These are phyloP conservation scores for Elaeagnus macrophylla DNA, from an alignment of 306 rosid genomes.

Conservation along the genomic window DNA sequence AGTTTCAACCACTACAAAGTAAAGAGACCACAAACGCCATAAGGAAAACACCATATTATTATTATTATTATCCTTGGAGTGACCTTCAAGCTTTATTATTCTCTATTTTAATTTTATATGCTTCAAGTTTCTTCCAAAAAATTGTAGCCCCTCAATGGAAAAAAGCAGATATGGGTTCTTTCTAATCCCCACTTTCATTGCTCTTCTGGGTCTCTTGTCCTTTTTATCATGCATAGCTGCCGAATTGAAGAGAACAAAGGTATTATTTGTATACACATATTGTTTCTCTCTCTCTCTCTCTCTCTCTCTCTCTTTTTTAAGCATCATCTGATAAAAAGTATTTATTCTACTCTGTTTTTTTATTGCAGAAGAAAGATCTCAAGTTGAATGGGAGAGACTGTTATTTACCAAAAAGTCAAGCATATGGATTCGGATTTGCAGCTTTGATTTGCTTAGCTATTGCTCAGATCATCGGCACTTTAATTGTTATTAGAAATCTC, in stretches of 20 bases:
- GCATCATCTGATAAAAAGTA: background rate
- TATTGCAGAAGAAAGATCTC: constrained; percentile 51
- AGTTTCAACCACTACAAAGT: constrained; percentile 26
- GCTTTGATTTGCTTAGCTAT: constrained; percentile 45
- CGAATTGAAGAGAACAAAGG: constrained; percentile 58
- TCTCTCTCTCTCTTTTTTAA: background rate
- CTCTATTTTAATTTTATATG: constrained; percentile 11
- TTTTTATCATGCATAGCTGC: constrained; percentile 60
- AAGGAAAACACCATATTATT: constrained; percentile 14
- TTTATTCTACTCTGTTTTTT: constrained; percentile 4
- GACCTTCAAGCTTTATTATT: constrained; percentile 26
- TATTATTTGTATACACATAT: constrained; percentile 1
- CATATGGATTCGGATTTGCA: constrained; percentile 62
- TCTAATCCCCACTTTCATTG: constrained; percentile 21
- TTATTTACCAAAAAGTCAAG: constrained; percentile 56
- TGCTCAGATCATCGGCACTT: constrained; percentile 57
- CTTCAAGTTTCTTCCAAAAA: constrained; percentile 13
- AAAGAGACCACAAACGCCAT: constrained; percentile 1
- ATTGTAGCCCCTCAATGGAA: constrained; percentile 32
- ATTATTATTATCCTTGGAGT: constrained; percentile 36
- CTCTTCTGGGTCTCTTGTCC: constrained; percentile 50
- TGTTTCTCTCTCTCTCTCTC: background rate
- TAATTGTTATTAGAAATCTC: constrained; percentile 23
- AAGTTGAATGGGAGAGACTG: constrained; percentile 58
- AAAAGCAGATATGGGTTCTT: constrained; percentile 30